Conservation (phyloP, 345 rosid species). For the Aquilaria malaccensis region DNA sequence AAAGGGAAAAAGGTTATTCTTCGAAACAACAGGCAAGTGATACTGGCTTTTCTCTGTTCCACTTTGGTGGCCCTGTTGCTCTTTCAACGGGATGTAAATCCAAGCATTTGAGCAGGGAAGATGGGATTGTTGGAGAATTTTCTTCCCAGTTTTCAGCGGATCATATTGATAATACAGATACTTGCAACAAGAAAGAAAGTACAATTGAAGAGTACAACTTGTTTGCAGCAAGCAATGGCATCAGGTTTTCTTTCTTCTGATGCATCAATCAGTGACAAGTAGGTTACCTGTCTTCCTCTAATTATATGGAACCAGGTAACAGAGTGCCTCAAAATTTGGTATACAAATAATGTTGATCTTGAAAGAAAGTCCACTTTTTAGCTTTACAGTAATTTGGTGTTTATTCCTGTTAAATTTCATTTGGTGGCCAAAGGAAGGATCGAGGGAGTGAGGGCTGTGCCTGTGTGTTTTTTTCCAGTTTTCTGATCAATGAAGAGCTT, state of each 20-base stretch:
- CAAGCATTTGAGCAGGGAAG: slow-evolving; percentile 27
- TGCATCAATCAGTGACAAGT: slow-evolving; percentile 10
- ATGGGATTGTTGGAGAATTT: slow-evolving; percentile 30
- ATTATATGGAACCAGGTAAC: too few relatives aligned
- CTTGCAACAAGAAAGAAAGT: slow-evolving; percentile 36
- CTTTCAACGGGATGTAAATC: slow-evolving; percentile 38
- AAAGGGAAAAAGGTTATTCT: slow-evolving; percentile 16
- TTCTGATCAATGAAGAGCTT: too few relatives aligned
- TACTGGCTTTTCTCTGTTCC: slow-evolving; percentile 64
- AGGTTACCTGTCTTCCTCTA: neutral
- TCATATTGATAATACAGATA: slow-evolving; percentile 30
- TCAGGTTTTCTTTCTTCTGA: slow-evolving; percentile 62
- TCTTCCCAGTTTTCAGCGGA: slow-evolving; percentile 37
- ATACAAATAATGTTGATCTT: too few relatives aligned
- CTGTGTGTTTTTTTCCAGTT: too few relatives aligned
- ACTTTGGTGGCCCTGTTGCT: slow-evolving; percentile 73
- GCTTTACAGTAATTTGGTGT: too few relatives aligned
- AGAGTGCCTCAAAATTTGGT: too few relatives aligned
- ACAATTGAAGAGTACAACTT: slow-evolving; percentile 70
- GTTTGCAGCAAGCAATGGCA: slow-evolving; percentile 63
- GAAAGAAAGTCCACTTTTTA: too few relatives aligned
- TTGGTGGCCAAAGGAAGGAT: too few relatives aligned
- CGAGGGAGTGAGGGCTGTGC: too few relatives aligned
- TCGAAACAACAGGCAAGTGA: slow-evolving; percentile 19
- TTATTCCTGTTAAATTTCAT: too few relatives aligned